Base-by-base conservation (phyloP, 768 basidiomycete species). In the Kwoniella sp. region DNA sequence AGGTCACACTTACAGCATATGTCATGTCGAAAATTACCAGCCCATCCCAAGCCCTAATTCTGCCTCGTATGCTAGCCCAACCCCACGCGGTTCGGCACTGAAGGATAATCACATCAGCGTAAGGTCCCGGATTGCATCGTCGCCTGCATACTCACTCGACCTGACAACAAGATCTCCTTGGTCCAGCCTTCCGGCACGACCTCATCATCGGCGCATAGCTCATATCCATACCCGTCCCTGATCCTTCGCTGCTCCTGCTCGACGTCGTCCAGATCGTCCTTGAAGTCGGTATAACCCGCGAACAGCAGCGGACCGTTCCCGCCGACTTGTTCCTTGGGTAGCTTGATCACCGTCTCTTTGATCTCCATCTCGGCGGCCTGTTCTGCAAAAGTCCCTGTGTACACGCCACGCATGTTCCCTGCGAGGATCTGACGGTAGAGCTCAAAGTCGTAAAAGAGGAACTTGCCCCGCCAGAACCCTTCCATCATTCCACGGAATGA, bases 1-100 rank as follows among this genome's bases (percentile, higher is more conserved):
- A 5, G 34, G 46, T 23, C 11, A 11, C 20, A 52, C 62, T 57
- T 23, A 65, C 65, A 31, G 58, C 47, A 45, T 70, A 70, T 31
- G 53, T 50, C 17, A 67, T 45, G 15, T 38, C 42, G 15, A 73
- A 41, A 0, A 56, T 68, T 6, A 73, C 60, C 32, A 73, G 39
- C 3, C 72, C 72, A 47, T 73, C 72, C 72, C 72, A 73, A 6
- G 60, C 54, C 32, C 72, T 46, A 3, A 73, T 60, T 38, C 72
- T 45, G 1, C 72, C 72, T 36, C 66, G 56, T 2, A 71, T 45
- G 28, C 50, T 56, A 5, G 57, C 59, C 56, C 57, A 61, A 5
- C 72, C 72, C 72, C 70, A 71, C 25, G 49, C 53, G 27, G 62
- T 63, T 15, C 59, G 41, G 14, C 62, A 60, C 47, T 58, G 41